Conservation (phyloP, 768 basidiomycete genomes). For the Coprinopsis sp. region DNA sequence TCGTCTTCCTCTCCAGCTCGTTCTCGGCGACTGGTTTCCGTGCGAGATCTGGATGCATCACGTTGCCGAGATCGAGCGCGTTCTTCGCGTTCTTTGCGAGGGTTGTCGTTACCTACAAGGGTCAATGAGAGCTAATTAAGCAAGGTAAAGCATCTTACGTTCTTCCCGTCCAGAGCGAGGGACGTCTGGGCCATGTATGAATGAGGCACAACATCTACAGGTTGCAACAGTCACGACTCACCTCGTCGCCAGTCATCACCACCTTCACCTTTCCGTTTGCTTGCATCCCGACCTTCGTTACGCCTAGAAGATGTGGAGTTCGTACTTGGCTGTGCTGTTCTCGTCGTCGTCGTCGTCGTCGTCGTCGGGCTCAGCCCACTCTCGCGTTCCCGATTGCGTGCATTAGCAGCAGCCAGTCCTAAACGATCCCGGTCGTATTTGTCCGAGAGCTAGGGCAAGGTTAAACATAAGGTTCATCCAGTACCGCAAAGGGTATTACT, state of each 20-base stretch:
- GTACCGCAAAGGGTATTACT: conserved; percentile 23
- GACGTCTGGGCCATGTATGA: conserved; percentile 37
- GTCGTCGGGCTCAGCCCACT: conserved; percentile 41
- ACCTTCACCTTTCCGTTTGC: conserved; percentile 65
- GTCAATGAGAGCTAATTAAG: conserved; percentile 3
- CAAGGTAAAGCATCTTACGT: conserved; percentile 36
- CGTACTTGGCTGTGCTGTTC: conserved; percentile 30
- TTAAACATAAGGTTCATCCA: conserved; percentile 8
- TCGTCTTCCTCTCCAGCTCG: conserved; percentile 48
- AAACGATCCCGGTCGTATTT: conserved; percentile 83
- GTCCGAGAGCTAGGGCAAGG: conserved; percentile 61
- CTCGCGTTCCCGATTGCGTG: conserved; percentile 68
- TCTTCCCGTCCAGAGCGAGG: conserved; percentile 56
- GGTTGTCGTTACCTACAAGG: conserved; percentile 44
- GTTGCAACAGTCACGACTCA: conserved; percentile 28
- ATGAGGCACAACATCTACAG: conserved; percentile 11
- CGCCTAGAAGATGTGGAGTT: conserved; percentile 43
- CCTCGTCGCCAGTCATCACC: conserved; percentile 87
- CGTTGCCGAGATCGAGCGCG: conserved; percentile 59
- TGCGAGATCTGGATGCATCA: conserved; percentile 56
- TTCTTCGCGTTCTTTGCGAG: conserved; percentile 58
- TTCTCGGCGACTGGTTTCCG: conserved; percentile 40
- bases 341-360: too few relatives aligned
- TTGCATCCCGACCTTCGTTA: conserved; percentile 52
- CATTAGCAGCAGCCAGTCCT: conserved; percentile 43